Evolutionary conservation across 2,329 filamentous ascomycete genomes (phyloP), one percentile per base, ranked within the genome.

Genomic region (Cladosporium sp.): DNA sequence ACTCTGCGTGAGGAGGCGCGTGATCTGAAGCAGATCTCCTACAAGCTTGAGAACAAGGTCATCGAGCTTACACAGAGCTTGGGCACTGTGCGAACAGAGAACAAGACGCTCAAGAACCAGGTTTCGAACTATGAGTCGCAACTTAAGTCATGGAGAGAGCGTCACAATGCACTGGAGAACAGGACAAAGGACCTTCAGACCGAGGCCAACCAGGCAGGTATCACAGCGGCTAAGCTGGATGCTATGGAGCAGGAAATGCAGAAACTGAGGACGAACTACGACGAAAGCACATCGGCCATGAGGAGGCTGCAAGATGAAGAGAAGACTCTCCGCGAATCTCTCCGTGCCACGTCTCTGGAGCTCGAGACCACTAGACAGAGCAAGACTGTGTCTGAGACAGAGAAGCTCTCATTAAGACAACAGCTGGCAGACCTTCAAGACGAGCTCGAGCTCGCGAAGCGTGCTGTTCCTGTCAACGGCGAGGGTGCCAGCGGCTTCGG

Each of bases 31-130:
- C 93, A 97, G 75, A 99, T 99, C 66, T 97, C 94, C 2, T 99
- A 99, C 81, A 97, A 96, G 80, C 80, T 99, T 67, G 94, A 99
- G 75, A 97, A 99, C 83, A 99, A 99, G 85, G 94, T 99, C 62
- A 91, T 99, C 62, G 94, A 99, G 78, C 83, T 99, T 69, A 99
- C 94, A 1, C 94, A 99, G 74, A 90, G 88, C 50, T 77, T 99
- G 66, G 92, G 94, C 64, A 87, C 91, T 9, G 88, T 96, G 82
- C 96, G 96, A 79, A 84, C 87, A 62, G 90, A 96, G 77, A 99
- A 99, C 83, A 97, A 96, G 80, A 83, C 84, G 58, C 82, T 99
- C 61, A 81, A 89, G 66, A 87, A 84, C 35, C 92, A 97, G 74
- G 88, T 99, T 49, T 91, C 97, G 75, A 97, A 90, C 73, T 97